These are phyloP conservation scores for Fabrea salina DNA, from an alignment of 169 alveolate species.

Conservation along the genomic window DNA sequence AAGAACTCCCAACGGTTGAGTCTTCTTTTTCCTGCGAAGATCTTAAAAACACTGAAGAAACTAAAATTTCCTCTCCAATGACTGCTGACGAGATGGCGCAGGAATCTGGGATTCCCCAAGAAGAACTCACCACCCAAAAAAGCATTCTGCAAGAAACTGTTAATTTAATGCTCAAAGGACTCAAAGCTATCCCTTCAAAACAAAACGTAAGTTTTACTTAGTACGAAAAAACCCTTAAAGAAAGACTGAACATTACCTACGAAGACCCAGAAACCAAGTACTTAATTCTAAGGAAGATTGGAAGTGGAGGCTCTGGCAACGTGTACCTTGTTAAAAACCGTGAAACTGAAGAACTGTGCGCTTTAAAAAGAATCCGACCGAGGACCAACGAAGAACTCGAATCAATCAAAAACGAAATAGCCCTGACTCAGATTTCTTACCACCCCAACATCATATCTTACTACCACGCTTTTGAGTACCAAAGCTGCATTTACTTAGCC, in stretches of 20 bases:
- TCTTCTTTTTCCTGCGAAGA: too few species aligned
- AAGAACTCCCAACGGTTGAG: too few species aligned
- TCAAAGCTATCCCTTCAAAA: background rate
- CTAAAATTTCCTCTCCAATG: too few species aligned
- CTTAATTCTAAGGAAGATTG: background rate
- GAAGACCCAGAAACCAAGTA: background rate
- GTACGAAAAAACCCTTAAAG: too few species aligned
- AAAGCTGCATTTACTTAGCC: background rate
- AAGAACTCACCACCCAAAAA: background rate
- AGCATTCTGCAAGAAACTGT: background rate
- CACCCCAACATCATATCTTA: background rate
- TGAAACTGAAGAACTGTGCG: background rate
- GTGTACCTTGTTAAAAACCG: background rate
- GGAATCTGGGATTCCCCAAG: background rate
- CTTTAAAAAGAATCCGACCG: background rate
- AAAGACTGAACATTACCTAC: too few species aligned
- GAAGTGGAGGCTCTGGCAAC: background rate
- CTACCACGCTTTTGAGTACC: background rate
- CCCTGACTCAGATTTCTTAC: background rate
- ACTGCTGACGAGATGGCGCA: background rate
- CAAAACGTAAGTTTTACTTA: background rate
- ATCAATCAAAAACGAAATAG: background rate
- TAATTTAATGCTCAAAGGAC: background rate
- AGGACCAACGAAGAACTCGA: background rate
- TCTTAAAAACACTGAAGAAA: too few species aligned